Base-by-base conservation (phyloP, 805 yeast species). In the Komagataella mondaviorum region DNA sequence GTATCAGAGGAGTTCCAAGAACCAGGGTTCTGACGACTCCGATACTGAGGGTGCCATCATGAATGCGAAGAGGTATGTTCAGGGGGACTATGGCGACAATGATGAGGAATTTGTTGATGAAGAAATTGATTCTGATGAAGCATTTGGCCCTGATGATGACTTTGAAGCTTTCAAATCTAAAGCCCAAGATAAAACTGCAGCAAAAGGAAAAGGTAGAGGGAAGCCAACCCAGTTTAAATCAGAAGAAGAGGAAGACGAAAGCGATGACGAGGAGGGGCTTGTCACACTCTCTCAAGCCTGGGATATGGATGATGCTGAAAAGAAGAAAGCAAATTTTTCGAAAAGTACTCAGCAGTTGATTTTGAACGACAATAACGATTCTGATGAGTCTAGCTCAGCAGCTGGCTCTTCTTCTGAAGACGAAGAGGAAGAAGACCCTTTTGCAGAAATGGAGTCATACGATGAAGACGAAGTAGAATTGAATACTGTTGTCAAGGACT, bases 241-340 rank as follows among this genome's bases (percentile, higher is more conserved):
- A 14, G 76, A 73, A 7, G 75, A 70, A 6, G 80, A 73, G 16
- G 82, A 76, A n/a, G 78, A 71, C 4, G 39, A 30, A 30, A 82
- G 90, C 60, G 72, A 85, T 46, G 96, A 88, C 59, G 96, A 88
- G 61, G 71, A 66, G 30, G 85, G 88, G 56, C 72, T 89, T 51
- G 75, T 85, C 53, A 78, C 95, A 0, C 70, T 89, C 45, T 84
- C 95, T n/a, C 89, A 83, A 57, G 89, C 87, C 3, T 88, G 96
- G 96, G 96, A 85, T 60, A 65, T 80, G 66, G 93, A 87, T 62
- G 88, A 82, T 36, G 67, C 63, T 24, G 83, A 77, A 53, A 55
- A 61, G 50, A 61, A 62, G 46, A 60, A 58, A 48, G 54, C 60
- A 45, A 54, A 58, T 23, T 54, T 8, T 30, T 8, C 56, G 49